Evolutionary conservation across 306 rosid species (phyloP), one percentile per base, ranked within the genome.

Genomic region (Dicorynia guianensis): DNA sequence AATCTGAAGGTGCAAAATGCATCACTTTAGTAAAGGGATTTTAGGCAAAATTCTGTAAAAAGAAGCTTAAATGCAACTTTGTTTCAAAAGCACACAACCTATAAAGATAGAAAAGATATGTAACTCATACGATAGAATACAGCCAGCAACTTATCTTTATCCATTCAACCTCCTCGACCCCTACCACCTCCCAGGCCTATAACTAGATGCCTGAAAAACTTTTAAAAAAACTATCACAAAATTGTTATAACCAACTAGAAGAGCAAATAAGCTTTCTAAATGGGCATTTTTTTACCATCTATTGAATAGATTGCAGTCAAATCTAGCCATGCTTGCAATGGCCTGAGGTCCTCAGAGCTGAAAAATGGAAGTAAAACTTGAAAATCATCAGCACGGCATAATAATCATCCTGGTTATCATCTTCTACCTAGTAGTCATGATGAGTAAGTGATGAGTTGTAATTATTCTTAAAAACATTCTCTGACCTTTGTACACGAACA

Each of bases 41-140:
- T 81, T 87, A 70, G 75, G 79, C 81, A 80, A 83, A 54, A 75
- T 85, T 82, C 36, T 76, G 64, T 68, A 75, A 86, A 71, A 82
- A 76, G 87, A 84, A 78, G 78, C 82, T 73, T 63, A 78, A 89
- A 83, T 83, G 44, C 71, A 78, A 80, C 90, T 86, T 84, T 86
- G 90, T 63, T 84, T 49, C 68, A 77, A 86, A 86, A 86, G 90
- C 89, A 77, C 36, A 47, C 1, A 65, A 53, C 79, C 81, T 74
- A 49, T 69, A 87, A 87, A 87, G 94, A 87, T 74, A 79, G 52
- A 50, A 75, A 82, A 89, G 81, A 77, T 77, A 67, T 81, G 82
- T 72, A 72, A 82, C 77, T 76, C 80, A 69, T 85, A 76, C 73
- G 82, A 80, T 71, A 79, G 79, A 62, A 78, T 78, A 84, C 78